Evolutionary conservation across 345 rosid genomes (phyloP).

Genomic region (Eucalyptus pumila): DNA sequence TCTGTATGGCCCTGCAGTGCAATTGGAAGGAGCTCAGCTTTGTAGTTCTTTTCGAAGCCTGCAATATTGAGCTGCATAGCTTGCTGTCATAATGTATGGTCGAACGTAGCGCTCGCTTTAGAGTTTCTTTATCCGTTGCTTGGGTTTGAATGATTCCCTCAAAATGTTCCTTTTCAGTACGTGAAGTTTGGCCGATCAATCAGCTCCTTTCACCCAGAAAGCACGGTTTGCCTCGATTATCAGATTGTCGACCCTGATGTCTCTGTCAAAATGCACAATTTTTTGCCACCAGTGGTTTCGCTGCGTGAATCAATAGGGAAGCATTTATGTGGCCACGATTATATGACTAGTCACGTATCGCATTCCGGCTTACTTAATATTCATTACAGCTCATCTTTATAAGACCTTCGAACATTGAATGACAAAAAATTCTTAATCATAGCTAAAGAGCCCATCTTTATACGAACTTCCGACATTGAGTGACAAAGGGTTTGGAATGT

Average conservation of each 20-base stretch:
- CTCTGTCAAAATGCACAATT: not conserved
- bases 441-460: not conserved
- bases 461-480: not conserved
- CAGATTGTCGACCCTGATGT: not conserved
- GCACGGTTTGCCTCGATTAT: not conserved
- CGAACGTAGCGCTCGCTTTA: not conserved
- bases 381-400: not conserved
- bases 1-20: not conserved
- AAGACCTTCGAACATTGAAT: not conserved
- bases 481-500: not conserved
- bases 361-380: not conserved
- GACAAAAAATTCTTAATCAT: not conserved
- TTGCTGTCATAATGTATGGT: not conserved
- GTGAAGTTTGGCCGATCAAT: not conserved
- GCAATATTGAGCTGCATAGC: not conserved
- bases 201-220: not conserved
- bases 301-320: not conserved
- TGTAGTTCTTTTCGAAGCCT: not conserved
- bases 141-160: not conserved
- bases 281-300: not conserved
- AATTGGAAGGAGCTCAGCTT: not conserved
- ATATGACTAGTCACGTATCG: not conserved
- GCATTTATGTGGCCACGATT: not conserved
- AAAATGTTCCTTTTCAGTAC: not conserved
- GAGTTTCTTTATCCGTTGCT: not conserved